These are phyloP conservation scores for Thuidium tamariscinum DNA, from an alignment of 225 moss, liverwort and hornwort genomes.

Conservation along the genomic window DNA sequence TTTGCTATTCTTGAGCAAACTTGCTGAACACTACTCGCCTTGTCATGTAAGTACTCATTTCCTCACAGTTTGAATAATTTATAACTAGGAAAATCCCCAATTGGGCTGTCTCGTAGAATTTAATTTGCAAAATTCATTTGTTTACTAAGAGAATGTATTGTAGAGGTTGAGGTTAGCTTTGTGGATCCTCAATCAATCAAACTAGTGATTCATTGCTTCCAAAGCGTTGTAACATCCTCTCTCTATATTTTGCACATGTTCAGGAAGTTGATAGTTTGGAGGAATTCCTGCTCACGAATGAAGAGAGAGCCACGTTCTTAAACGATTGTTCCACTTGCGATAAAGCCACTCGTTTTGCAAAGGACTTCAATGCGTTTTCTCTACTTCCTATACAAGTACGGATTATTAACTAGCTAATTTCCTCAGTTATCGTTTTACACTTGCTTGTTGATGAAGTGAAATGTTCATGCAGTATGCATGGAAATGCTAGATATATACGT, in stretches of 20 bases:
- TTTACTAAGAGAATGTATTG: too few relatives aligned
- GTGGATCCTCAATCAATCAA: background rate
- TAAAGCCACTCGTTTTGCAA: background rate
- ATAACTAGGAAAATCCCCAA: too few relatives aligned
- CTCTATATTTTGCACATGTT: background rate
- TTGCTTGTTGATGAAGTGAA: too few relatives aligned
- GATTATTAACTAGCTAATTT: background rate
- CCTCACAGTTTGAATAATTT: background rate
- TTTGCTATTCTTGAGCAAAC: background rate
- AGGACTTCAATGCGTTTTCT: background rate
- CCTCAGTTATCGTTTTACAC: too few relatives aligned
- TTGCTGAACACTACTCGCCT: background rate
- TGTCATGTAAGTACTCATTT: background rate
- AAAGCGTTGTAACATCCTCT: background rate
- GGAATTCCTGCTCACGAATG: background rate
- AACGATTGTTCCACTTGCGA: background rate
- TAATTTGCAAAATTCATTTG: background rate
- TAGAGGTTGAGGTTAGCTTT: background rate
- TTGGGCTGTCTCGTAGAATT: fast-evolving
- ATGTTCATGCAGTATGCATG: too few relatives aligned
- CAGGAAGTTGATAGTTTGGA: background rate
- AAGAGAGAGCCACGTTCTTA: background rate
- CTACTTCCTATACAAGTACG: background rate
- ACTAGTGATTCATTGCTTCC: background rate
- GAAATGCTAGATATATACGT: too few relatives aligned